Evolutionary conservation across 257 asterid genomes (phyloP).

Genomic region (Solanum habrochaites): DNA sequence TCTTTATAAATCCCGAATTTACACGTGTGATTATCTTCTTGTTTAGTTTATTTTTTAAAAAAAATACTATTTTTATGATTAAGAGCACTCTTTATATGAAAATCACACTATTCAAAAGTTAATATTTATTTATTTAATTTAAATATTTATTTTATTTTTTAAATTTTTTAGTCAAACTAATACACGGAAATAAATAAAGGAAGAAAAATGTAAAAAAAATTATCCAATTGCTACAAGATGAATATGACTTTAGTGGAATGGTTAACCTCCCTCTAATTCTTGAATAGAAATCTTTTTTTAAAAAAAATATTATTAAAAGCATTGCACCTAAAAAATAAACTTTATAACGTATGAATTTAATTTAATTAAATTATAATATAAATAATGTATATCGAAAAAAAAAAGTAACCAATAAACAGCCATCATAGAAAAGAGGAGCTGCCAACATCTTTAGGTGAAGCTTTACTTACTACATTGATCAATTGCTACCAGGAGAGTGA

Average conservation of each 20-base stretch:
- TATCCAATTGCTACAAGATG: not conserved
- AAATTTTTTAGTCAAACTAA: not conserved
- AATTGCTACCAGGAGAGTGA: not conserved
- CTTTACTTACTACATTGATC: not conserved
- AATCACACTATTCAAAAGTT: not conserved
- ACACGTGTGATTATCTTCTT: too few relatives aligned
- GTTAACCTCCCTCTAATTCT: not conserved
- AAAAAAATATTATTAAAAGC: too few relatives aligned
- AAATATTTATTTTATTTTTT: too few relatives aligned
- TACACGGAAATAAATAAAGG: not conserved
- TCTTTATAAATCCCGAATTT: too few relatives aligned
- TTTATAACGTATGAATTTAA: too few relatives aligned
- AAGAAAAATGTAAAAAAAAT: not conserved
- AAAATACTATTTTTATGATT: too few relatives aligned
- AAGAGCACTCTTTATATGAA: too few relatives aligned
- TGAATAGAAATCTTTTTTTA: too few relatives aligned
- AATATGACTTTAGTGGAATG: not conserved
- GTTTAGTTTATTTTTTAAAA: too few relatives aligned
- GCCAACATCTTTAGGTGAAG: not conserved
- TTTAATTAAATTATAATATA: not conserved
- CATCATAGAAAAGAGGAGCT: not conserved
- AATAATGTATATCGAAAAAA: not conserved
- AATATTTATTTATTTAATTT: too few relatives aligned
- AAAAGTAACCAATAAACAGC: not conserved
- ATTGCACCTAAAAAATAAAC: too few relatives aligned